phyloP scores from a whole-genome alignment of 2,329 filamentous ascomycete genomes.

The Trichoderma simmonsii region DNA sequence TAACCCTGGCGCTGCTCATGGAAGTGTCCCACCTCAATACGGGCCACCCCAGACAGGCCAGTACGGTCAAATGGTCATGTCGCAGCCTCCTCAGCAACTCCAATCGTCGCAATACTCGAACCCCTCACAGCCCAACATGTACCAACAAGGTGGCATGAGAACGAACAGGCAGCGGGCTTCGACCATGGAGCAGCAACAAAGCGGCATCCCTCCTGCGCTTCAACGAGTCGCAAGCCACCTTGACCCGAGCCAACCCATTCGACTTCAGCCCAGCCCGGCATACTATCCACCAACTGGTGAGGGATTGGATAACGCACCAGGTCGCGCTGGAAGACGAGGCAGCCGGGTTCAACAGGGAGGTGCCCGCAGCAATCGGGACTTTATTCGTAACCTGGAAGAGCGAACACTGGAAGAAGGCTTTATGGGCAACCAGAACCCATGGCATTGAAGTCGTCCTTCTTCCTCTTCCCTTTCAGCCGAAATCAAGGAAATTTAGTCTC shows the following conservation, averaged over 20 bases:
- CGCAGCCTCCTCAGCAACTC: constrained; percentile 64
- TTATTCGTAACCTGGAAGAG: constrained; percentile 93
- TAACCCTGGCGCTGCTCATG: constrained; percentile 49
- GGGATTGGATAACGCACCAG: constrained; percentile 58
- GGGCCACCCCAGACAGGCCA: constrained; percentile 62
- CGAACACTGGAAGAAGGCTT: constrained; percentile 91
- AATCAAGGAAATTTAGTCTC: neutral
- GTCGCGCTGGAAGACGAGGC: constrained; percentile 66
- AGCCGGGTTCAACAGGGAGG: constrained; percentile 64
- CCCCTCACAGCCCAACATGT: constrained; percentile 53
- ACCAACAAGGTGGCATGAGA: constrained; percentile 63
- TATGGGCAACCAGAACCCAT: constrained; percentile 62
- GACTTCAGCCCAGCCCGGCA: constrained; percentile 89
- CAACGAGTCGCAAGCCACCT: constrained; percentile 95
- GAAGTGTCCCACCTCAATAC: constrained; percentile 68
- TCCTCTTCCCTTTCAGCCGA: neutral
- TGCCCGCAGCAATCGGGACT: constrained; percentile 68
- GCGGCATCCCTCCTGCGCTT: constrained; percentile 86
- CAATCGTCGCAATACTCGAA: constrained; percentile 60
- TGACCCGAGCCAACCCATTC: constrained; percentile 89
- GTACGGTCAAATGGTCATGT: constrained; percentile 72
- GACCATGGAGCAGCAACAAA: constrained; percentile 93
- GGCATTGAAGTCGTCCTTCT: constrained; percentile 56
- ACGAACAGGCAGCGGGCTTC: constrained; percentile 84
- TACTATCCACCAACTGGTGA: constrained; percentile 95